These are phyloP conservation scores for Debaryomyces singareniensis DNA, from an alignment of 1,139 yeast genomes.

Conservation along the genomic window DNA sequence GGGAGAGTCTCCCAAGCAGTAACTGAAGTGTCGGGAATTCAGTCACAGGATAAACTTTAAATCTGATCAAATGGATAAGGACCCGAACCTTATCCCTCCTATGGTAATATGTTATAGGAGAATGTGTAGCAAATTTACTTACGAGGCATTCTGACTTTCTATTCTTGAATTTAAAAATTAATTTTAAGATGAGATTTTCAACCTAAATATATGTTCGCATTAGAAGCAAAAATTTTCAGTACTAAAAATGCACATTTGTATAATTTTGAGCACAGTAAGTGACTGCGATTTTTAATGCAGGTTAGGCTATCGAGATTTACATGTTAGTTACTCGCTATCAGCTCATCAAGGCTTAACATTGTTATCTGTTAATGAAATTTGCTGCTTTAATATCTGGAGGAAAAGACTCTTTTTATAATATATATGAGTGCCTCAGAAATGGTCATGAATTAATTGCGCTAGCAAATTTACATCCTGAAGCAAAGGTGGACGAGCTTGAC, in stretches of 20 bases:
- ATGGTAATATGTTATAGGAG: constrained; percentile 1
- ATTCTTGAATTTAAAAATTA: constrained; percentile 5
- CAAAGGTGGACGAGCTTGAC: constrained; percentile 60
- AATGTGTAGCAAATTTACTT: constrained; percentile 22
- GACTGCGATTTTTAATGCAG: too few relatives aligned
- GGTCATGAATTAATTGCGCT: constrained; percentile 83
- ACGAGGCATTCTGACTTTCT: constrained; percentile 49
- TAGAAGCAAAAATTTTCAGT: constrained; percentile 6
- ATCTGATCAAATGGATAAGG: constrained; percentile 28
- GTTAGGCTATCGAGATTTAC: too few relatives aligned
- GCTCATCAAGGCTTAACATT: too few relatives aligned
- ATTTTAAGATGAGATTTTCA: constrained; percentile 6
- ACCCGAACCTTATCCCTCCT: constrained; percentile 57
- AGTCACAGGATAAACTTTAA: constrained; percentile 43
- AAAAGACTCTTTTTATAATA: constrained; percentile 88
- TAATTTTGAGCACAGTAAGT: constrained; percentile 1
- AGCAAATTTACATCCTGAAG: constrained; percentile 73
- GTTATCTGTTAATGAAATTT: constrained; percentile 87
- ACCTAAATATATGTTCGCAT: background rate
- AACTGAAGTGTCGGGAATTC: constrained; percentile 89
- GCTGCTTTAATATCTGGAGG: constrained; percentile 94
- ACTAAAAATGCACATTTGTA: constrained; percentile 2
- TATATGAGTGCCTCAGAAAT: constrained; percentile 71
- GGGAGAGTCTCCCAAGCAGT: too few relatives aligned
- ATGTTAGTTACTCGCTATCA: too few relatives aligned